Base-by-base conservation (phyloP, 139 green algal genomes). In the Mesotaenium endlicherianum region DNA sequence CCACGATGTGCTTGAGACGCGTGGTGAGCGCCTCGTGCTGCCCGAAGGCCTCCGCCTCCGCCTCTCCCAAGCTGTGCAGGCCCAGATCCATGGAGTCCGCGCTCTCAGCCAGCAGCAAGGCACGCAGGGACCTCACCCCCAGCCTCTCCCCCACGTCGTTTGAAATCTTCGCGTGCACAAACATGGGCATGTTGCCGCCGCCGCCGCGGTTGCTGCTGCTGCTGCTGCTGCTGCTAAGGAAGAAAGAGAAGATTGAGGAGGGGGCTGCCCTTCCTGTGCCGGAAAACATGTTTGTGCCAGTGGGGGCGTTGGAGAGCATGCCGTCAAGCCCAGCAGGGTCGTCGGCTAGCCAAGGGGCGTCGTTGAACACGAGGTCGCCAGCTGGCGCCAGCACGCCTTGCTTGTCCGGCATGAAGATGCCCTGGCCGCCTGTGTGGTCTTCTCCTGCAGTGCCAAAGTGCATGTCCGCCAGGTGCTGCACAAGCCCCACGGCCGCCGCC, bases 21-120 rank as follows among this genome's bases (percentile, higher is more conserved):
- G 92, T 95, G 1, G 93, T 96, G 6, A 96, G 90, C 60, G 92
- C 92, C 84, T 96, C 93, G 78, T 90, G 92, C 90, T 96, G 93
- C 0, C 93, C 93, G 86, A 95, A 96, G 17, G 92, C 92, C 88
- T 95, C 90, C 3, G 88, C 86, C n/a, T n/a, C n/a, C 3, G 77
- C 34, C 31, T 49, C 77, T n/a, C n/a, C n/a, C n/a, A n/a, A n/a
- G n/a, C n/a, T n/a, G 44, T 82, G 75, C 16, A 85, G 79, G 38
- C 20, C 89, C 40, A 94, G 82, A 2, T 86, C 67, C 67, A 94
- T 77, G 14, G 55, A 53, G 64, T 92, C 90, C 0, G 92, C 85
- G 4, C 80, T 78, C 38, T 78, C 79, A 0, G 90, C 90, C 36
- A 96, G 88, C 75, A 95, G 86, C 34, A 90, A 77, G 0, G 90